Conservation (phyloP, 2,329 filamentous ascomycete genomes). For the Cytospora leucostoma region DNA sequence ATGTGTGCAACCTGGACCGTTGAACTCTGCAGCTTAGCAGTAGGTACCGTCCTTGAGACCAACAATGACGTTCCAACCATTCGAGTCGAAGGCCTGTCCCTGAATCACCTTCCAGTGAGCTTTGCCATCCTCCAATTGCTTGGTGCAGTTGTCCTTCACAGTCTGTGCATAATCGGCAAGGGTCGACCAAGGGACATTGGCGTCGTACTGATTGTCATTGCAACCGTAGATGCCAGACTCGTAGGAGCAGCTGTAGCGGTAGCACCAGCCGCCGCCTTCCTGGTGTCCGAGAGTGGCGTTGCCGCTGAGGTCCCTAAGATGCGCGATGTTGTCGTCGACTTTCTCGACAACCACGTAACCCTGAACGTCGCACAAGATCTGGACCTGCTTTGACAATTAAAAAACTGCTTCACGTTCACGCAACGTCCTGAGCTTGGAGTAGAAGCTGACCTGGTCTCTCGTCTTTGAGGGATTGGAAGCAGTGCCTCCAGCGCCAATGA, state of each 20-base stretch:
- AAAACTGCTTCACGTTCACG: not conserved
- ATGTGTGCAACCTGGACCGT: not conserved
- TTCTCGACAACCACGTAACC: not conserved
- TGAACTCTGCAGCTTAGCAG: constrained; percentile 3
- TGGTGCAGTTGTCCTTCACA: not conserved
- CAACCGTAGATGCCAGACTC: constrained; percentile 11
- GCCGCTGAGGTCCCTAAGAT: constrained; percentile 1
- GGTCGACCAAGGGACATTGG: constrained; percentile 3
- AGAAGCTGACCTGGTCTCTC: not conserved
- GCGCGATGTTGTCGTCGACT: not conserved
- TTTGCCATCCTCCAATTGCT: too few relatives aligned
- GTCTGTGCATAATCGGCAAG: constrained; percentile 17
- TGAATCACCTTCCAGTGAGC: not conserved
- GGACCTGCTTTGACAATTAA: not conserved
- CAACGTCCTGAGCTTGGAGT: not conserved
- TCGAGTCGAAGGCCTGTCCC: constrained; percentile 15
- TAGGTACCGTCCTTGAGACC: not conserved
- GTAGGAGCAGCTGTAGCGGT: constrained; percentile 1
- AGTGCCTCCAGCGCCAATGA: not conserved
- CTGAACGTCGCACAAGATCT: not conserved
- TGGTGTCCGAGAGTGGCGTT: constrained; percentile 7
- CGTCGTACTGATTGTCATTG: constrained; percentile 13
- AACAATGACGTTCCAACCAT: constrained; percentile 15
- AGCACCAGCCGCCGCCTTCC: constrained; percentile 2
- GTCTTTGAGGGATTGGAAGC: not conserved